Conservation (phyloP, 768 basidiomycete genomes). For the Arthromyces matolae region DNA sequence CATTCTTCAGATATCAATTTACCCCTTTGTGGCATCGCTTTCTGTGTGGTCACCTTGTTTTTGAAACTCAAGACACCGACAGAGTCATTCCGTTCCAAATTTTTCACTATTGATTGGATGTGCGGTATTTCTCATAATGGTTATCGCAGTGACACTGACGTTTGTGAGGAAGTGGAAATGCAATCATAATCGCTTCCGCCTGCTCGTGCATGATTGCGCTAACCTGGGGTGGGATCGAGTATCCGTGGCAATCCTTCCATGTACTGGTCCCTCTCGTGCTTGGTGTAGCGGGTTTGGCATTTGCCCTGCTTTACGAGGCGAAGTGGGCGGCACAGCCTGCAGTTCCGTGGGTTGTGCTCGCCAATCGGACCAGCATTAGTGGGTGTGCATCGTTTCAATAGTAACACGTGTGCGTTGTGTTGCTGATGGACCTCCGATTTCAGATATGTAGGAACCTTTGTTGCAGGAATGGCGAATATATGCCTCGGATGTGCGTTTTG, state of each 20-base stretch:
- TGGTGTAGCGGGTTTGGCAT: background rate
- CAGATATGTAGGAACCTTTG: constrained; percentile 7
- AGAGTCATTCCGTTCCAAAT: constrained; percentile 29
- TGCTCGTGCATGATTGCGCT: background rate
- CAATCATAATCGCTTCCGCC: background rate
- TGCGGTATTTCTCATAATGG: constrained; percentile 11
- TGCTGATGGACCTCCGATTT: background rate
- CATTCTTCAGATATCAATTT: constrained; percentile 35
- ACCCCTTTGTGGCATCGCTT: constrained; percentile 32
- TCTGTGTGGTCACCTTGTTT: constrained; percentile 25
- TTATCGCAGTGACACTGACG: background rate
- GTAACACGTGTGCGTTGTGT: background rate
- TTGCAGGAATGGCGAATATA: constrained; percentile 8
- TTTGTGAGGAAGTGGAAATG: background rate
- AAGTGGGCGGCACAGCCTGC: background rate
- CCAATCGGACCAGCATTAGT: constrained; percentile 9
- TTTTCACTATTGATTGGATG: constrained; percentile 40
- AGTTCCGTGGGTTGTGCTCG: background rate
- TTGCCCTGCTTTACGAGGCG: constrained; percentile 1
- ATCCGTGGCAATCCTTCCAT: background rate
- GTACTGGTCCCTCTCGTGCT: constrained; percentile 9
- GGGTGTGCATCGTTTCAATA: background rate
- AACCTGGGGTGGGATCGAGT: background rate
- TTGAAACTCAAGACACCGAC: constrained; percentile 31
- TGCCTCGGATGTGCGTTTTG: constrained; percentile 6